Conservation (phyloP, 208 protist species). For the Leishmania martiniquensis region DNA sequence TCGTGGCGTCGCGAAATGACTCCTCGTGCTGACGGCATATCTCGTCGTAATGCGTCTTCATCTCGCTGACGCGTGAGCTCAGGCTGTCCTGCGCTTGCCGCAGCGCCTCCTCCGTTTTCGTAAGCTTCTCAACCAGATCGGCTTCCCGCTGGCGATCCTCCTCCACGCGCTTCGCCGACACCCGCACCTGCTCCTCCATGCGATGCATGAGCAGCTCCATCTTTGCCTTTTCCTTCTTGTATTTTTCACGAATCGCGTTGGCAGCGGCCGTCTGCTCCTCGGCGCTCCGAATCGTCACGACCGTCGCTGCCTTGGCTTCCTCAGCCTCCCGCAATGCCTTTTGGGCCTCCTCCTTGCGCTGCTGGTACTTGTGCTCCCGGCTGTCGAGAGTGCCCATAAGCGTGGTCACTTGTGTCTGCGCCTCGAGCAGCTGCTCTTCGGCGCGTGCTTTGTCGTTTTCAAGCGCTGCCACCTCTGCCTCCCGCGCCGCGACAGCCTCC, state of each 20-base stretch:
- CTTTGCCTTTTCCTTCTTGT: constrained; percentile 64
- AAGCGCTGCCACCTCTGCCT: constrained; percentile 27
- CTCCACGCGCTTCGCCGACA: constrained; percentile 44
- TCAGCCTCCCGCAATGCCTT: constrained; percentile 38
- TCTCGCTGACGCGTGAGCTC: constrained; percentile 23
- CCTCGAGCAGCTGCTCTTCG: constrained; percentile 25
- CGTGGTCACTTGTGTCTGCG: constrained; percentile 16
- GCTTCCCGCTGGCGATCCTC: constrained; percentile 40
- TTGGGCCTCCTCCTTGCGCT: constrained; percentile 44
- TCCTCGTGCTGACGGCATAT: constrained; percentile 42
- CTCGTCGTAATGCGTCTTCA: constrained; percentile 34
- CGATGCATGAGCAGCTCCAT: constrained; percentile 58
- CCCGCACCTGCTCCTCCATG: constrained; percentile 42
- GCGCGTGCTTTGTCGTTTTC: constrained; percentile 17
- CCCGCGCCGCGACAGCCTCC: constrained; percentile 15
- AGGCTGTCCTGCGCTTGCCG: constrained; percentile 32
- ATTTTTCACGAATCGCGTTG: constrained; percentile 44
- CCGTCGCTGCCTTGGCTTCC: constrained; percentile 37
- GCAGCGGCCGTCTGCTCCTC: constrained; percentile 43
- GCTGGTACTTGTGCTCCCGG: constrained; percentile 48
- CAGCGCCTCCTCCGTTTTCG: constrained; percentile 31
- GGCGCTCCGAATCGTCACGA: constrained; percentile 30
- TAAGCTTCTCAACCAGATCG: constrained; percentile 28
- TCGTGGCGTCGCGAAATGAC: constrained; percentile 24
- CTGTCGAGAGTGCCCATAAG: constrained; percentile 31